A percentile compares a stretch with the other conserved stretches of the same genome.
Evolutionary conservation across 2,329 filamentous ascomycete species (phyloP).

Genomic region (Zymoseptoria pseudotritici): DNA sequence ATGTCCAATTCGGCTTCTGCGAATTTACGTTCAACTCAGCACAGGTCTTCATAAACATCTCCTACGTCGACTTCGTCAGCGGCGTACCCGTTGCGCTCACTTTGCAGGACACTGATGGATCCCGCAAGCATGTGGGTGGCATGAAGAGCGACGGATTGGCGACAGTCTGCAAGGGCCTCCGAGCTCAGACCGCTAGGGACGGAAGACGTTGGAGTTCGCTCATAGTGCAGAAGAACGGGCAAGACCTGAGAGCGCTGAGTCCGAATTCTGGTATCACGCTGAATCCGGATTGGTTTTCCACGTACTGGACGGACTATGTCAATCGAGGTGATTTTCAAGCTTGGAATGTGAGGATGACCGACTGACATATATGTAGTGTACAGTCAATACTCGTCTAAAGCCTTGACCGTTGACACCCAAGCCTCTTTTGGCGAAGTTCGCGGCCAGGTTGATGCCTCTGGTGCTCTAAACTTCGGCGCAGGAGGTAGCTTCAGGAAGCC

Average conservation of each 20-base stretch:
- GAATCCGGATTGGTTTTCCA: constrained; percentile 41
- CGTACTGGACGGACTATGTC: constrained; percentile 48
- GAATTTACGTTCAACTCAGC: constrained; percentile 43
- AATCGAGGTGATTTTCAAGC: constrained; percentile 24
- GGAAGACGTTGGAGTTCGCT: constrained; percentile 56
- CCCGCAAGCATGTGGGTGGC: constrained; percentile 48
- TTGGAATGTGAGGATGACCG: neutral
- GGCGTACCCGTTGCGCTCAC: constrained; percentile 36
- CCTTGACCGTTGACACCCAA: constrained; percentile 58
- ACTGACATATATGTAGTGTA: constrained; percentile 34
- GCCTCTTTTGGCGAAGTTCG: constrained; percentile 43
- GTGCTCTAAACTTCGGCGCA: constrained; percentile 39
- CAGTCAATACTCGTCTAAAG: constrained; percentile 37
- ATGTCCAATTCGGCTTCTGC: constrained; percentile 39
- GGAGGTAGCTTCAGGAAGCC: constrained; percentile 49
- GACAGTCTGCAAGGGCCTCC: constrained; percentile 47
- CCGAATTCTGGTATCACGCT: constrained; percentile 41
- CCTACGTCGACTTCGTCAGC: constrained; percentile 35
- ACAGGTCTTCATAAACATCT: constrained; percentile 42
- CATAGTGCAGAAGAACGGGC: constrained; percentile 35
- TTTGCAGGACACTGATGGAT: constrained; percentile 31
- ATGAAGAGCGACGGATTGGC: constrained; percentile 52
- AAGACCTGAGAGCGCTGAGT: constrained; percentile 36
- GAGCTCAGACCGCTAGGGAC: constrained; percentile 49
- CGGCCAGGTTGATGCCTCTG: constrained; percentile 35